These are phyloP conservation scores for Phallus indusiatus DNA, from an alignment of 768 basidiomycete genomes.

Conservation along the genomic window DNA sequence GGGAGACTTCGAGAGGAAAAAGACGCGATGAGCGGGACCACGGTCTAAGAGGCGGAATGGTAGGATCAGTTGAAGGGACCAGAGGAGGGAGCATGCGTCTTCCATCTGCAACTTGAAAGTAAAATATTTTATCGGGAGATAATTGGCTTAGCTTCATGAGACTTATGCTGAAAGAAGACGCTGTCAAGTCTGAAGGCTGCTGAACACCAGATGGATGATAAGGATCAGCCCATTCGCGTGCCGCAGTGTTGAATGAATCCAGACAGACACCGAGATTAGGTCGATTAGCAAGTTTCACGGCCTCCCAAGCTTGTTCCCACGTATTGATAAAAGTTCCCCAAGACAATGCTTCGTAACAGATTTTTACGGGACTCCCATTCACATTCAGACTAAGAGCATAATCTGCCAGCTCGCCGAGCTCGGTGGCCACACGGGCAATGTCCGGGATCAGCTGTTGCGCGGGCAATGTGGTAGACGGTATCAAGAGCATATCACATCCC, in stretches of 20 bases:
- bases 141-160: constrained; percentile 22
- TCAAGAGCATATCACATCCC: constrained; percentile 25
- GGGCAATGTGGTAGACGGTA: constrained; percentile 25
- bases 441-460: constrained; percentile 13
- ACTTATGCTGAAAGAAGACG: constrained; percentile 16
- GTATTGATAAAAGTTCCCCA: constrained; percentile 26
- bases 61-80: constrained; percentile 14
- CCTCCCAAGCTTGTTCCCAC: constrained; percentile 31
- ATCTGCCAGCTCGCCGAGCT: constrained; percentile 25
- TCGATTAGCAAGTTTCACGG: constrained; percentile 23
- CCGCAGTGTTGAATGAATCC: constrained; percentile 30
- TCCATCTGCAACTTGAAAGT: constrained; percentile 32
- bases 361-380: constrained; percentile 12
- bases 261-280: constrained; percentile 30
- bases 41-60: constrained; percentile 22
- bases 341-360: constrained; percentile 27
- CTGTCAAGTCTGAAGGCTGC: constrained; percentile 8
- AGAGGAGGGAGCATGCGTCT: constrained; percentile 13
- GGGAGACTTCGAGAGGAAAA: constrained; percentile 26
- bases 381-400: constrained; percentile 20
- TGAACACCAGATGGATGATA: constrained; percentile 17
- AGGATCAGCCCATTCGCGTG: constrained; percentile 31
- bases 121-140: constrained; percentile 29
- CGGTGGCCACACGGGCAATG: constrained; percentile 16
- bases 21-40: constrained; percentile 32